Evolutionary conservation across 2,329 filamentous ascomycete genomes (phyloP), one percentile per base, ranked within the genome.

Genomic region (Myriosclerotinia curreyana): DNA sequence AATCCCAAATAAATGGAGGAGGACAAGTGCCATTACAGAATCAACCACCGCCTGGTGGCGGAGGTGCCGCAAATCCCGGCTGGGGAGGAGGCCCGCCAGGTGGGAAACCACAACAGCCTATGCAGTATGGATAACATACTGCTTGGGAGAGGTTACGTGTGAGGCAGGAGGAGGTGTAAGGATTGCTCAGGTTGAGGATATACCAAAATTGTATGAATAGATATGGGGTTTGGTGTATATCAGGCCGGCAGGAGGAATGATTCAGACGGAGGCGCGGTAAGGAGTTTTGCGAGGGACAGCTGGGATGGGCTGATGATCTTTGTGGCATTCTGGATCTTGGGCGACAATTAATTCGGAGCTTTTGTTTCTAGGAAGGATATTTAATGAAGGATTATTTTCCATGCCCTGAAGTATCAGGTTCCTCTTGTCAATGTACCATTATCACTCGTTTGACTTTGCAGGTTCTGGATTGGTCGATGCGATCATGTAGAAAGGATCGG

Each of bases 121-220:
- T 74, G 72, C 71, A 72, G 54, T 74, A 74, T 56, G 66, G 68
- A 56, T 74, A 63, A 70, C 38, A 20, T 28, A 53, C 25, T 15
- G 8, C 22, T 15, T 36, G 14, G 36, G 25, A 17, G 52, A 14
- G 46, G 8, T 0, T 6, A 25, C 11, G 5, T 36, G 36, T 25
- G 20, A 36, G n/a, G 38, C 1, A 8, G 25, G 3, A 15, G 8
- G 25, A 34, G 4, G 5, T 34, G 2, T 14, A 36, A 8, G 25
- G 20, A 31, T 31, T 31, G 28, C 14, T n/a, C 9, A 20, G 1
- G 17, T 36, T 44, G 25, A 9, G 7, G n/a, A 48, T 48, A 25
- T 25, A 25, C n/a, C 55, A 48, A 48, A 31, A 17, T 46, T 48
- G 14, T 59, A 48, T 20, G 12, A 36, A 48, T 5, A 59, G 8